Evolutionary conservation across 2,329 filamentous ascomycete genomes (phyloP), one percentile per base, ranked within the genome.

Genomic region (Xylariaceae sp.): DNA sequence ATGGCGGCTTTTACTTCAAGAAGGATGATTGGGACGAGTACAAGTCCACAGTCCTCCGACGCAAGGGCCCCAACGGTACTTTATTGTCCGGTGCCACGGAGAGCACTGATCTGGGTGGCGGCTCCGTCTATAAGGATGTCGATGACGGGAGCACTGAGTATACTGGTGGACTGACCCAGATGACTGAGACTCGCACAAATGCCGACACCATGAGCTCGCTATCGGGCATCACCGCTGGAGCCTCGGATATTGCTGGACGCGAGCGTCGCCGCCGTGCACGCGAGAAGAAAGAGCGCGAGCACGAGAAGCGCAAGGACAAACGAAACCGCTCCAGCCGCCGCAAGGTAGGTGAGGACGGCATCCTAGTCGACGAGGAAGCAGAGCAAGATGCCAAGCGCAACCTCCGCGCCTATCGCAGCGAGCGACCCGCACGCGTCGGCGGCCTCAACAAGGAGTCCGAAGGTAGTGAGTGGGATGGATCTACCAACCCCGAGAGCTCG

Each of bases 11-110:
- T 72, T 73, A 86, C 53, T 97, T 90, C 76, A 78, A 79, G 37
- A 73, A 94, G 52, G 76, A 81, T 27, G 93, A 98, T 68, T 98
- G 93, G 92, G 92, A 97, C 5, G 93, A 98, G 62, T 98, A 98
- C 80, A 97, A 97, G 66, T 85, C 86, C 1, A 96, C 92, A 0
- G 93, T 98, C 2, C 70, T 98, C 37, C 80, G 93, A 34, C 86
- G 91, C 42, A 90, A 86, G 60, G 91, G 90, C 1, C 89, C 91
- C 5, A 91, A 96, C 67, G 92, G 92, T 33, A 91, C 86, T 36
- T 83, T 92, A 2, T 74, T 96, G 4, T 86, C 82, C 44, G 88
- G 88, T 44, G 91, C 87, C 0, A 95, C 90, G 1, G 81, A 82
- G 58, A 85, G 82, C 58, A 96, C 91, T 1, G 77, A 86, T 52